Conservation (phyloP, 2,329 filamentous ascomycete genomes). For the Orbilia oligospora region DNA sequence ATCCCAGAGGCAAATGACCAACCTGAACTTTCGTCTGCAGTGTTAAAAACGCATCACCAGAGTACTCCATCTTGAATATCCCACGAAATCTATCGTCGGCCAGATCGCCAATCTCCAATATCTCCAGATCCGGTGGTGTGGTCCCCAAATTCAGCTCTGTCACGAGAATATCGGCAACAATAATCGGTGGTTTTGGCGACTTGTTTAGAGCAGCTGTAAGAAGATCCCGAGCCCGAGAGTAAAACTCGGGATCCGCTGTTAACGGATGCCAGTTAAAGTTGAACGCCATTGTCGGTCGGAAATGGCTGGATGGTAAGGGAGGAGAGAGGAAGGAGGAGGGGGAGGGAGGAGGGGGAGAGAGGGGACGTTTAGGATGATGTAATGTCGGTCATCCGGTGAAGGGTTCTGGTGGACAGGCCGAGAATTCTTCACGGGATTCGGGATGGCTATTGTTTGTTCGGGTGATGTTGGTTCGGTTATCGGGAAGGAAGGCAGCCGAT, state of each 20-base stretch:
- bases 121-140: slow-evolving; percentile 94
- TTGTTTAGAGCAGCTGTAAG: slow-evolving; percentile 97
- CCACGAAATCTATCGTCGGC: slow-evolving; percentile 96
- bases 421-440: slow-evolving; percentile 36
- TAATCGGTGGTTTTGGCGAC: slow-evolving; percentile 96
- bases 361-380: slow-evolving; percentile 40
- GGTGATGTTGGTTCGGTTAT: slow-evolving; percentile 33
- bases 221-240: slow-evolving; percentile 90
- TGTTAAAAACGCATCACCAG: slow-evolving; percentile 94
- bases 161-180: slow-evolving; percentile 98
- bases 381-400: slow-evolving; percentile 53
- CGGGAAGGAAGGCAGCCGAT: slow-evolving; percentile 25
- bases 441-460: slow-evolving; percentile 18
- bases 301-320: slow-evolving; percentile 7
- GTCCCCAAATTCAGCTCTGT: slow-evolving; percentile 97
- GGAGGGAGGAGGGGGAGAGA: not conserved
- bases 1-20: not conserved
- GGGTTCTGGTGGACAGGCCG: slow-evolving; percentile 10
- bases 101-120: slow-evolving; percentile 96
- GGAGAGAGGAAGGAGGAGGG: slow-evolving; percentile 5
- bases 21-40: slow-evolving; percentile 95
- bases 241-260: slow-evolving; percentile 92
- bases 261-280: slow-evolving; percentile 99
- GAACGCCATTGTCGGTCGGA: slow-evolving; percentile 82
- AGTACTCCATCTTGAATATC: slow-evolving; percentile 99